A percentile compares a stretch with the other conserved stretches of the same genome.
Evolutionary conservation across 2,329 filamentous ascomycete genomes (phyloP).

Genomic region (Rasamsonia emersonii): DNA sequence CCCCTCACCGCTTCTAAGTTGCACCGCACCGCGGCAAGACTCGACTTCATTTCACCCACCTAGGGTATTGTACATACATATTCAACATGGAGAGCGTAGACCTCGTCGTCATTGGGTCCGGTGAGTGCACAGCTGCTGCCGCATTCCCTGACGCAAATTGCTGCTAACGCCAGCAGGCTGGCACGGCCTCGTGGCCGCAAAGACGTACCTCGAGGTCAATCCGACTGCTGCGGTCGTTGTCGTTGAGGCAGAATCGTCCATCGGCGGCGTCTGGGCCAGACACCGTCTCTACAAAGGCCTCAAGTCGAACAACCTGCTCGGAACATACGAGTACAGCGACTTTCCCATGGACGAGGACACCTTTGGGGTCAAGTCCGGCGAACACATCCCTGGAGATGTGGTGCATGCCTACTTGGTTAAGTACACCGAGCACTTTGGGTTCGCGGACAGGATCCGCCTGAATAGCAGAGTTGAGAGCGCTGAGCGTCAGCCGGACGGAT

Average conservation of each 20-base stretch:
- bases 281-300: slow-evolving; percentile 58
- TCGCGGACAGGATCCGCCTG: slow-evolving; percentile 43
- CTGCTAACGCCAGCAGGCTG: slow-evolving; percentile 40
- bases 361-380: slow-evolving; percentile 40
- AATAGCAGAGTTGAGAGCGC: slow-evolving; percentile 44
- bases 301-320: slow-evolving; percentile 64
- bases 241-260: slow-evolving; percentile 47
- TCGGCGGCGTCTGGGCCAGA: slow-evolving; percentile 63
- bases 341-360: slow-evolving; percentile 57
- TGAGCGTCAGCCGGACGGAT: slow-evolving; percentile 32
- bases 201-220: slow-evolving; percentile 52
- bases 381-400: slow-evolving; percentile 52
- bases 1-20: no score
- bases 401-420: slow-evolving; percentile 50
- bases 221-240: slow-evolving; percentile 49
- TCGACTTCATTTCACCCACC: no score
- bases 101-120: slow-evolving; percentile 22
- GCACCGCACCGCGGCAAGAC: no score
- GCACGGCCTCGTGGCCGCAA: slow-evolving; percentile 53
- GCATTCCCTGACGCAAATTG: slow-evolving; percentile 29
- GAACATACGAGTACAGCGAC: slow-evolving; percentile 64
- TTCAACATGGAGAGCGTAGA: slow-evolving; percentile 16
- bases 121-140: slow-evolving; percentile 13
- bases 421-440: slow-evolving; percentile 46
- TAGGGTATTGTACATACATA: no score